Evolutionary conservation across 306 rosid genomes (phyloP).

Genomic region (Arachis hypogaea): DNA sequence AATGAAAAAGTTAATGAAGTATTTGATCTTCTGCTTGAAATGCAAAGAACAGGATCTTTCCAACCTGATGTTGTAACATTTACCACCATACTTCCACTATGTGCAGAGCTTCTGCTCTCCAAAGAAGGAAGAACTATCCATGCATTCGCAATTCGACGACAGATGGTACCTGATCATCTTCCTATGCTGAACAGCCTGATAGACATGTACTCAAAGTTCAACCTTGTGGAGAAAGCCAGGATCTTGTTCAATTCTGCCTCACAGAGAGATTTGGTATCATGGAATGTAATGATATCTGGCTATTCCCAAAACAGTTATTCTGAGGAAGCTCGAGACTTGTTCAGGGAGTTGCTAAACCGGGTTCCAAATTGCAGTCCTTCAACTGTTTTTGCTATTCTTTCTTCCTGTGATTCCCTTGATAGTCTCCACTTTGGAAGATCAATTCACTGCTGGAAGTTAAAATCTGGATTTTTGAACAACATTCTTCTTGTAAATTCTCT

Average conservation of each 20-base stretch:
- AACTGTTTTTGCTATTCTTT: slow-evolving; percentile 51
- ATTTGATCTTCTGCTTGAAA: slow-evolving; percentile 52
- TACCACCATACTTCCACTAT: slow-evolving; percentile 43
- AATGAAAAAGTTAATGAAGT: slow-evolving; percentile 48
- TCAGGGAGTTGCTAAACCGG: slow-evolving; percentile 43
- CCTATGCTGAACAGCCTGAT: slow-evolving; percentile 49
- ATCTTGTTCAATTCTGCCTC: slow-evolving; percentile 47
- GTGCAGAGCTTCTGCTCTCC: slow-evolving; percentile 47
- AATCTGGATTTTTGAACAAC: slow-evolving; percentile 53
- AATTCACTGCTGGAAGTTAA: slow-evolving; percentile 64
- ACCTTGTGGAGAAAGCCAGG: slow-evolving; percentile 44
- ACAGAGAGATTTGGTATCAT: slow-evolving; percentile 58
- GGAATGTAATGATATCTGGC: slow-evolving; percentile 70
- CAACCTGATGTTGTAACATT: slow-evolving; percentile 52
- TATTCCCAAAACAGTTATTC: slow-evolving; percentile 54
- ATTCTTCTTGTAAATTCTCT: slow-evolving; percentile 50
- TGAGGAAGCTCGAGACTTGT: slow-evolving; percentile 52
- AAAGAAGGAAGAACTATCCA: slow-evolving; percentile 59
- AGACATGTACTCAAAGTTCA: slow-evolving; percentile 60
- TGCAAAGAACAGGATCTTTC: slow-evolving; percentile 46
- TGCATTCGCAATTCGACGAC: slow-evolving; percentile 51
- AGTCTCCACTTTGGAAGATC: slow-evolving; percentile 55
- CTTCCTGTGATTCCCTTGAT: slow-evolving; percentile 52
- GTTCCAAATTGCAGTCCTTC: slow-evolving; percentile 45
- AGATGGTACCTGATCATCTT: slow-evolving; percentile 41